phyloP scores from a whole-genome alignment of 2,329 filamentous ascomycete species.

The Pseudogymnoascus sp. region DNA sequence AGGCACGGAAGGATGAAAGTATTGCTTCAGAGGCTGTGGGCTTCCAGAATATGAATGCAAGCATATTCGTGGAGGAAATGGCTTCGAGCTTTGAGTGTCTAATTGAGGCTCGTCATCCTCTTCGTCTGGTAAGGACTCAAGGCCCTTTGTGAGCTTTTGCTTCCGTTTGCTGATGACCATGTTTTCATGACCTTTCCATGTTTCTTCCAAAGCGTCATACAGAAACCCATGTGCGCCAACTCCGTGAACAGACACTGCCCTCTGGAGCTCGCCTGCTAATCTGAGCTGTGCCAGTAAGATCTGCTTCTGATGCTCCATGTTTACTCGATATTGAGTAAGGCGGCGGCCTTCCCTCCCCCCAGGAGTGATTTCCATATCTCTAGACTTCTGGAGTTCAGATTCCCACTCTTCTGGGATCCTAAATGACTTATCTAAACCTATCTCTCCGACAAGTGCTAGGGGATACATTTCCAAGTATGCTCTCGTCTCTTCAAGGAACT shows the following conservation, averaged over 20 bases:
- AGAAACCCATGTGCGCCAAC: conserved; percentile 48
- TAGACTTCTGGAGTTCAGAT: conserved; percentile 29
- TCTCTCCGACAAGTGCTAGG: conserved; percentile 63
- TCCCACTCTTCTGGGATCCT: conserved; percentile 57
- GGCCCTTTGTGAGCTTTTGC: conserved; percentile 38
- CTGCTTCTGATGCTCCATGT: conserved; percentile 57
- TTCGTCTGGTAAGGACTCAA: conserved; percentile 22
- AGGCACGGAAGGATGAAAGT: conserved; percentile 63
- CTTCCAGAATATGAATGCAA: conserved; percentile 88
- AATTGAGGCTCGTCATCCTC: conserved; percentile 29
- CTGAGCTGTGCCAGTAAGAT: conserved; percentile 60
- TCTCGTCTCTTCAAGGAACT: conserved; percentile 48
- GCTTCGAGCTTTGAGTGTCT: conserved; percentile 36
- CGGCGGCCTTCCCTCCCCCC: conserved; percentile 62
- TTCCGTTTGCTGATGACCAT: conserved; percentile 52
- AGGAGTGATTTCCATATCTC: conserved; percentile 48
- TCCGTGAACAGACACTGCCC: conserved; percentile 72
- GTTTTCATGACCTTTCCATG: conserved; percentile 64
- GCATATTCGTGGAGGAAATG: conserved; percentile 81
- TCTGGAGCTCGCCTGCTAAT: conserved; percentile 59
- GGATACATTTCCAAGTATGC: conserved; percentile 48
- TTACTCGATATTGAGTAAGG: conserved; percentile 59
- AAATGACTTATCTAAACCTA: conserved; percentile 70
- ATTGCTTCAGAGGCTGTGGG: conserved; percentile 66
- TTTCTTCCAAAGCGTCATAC: conserved; percentile 52